These are phyloP conservation scores for Penicillium lividum DNA, from an alignment of 495 filamentous ascomycete genomes.

Conservation along the genomic window DNA sequence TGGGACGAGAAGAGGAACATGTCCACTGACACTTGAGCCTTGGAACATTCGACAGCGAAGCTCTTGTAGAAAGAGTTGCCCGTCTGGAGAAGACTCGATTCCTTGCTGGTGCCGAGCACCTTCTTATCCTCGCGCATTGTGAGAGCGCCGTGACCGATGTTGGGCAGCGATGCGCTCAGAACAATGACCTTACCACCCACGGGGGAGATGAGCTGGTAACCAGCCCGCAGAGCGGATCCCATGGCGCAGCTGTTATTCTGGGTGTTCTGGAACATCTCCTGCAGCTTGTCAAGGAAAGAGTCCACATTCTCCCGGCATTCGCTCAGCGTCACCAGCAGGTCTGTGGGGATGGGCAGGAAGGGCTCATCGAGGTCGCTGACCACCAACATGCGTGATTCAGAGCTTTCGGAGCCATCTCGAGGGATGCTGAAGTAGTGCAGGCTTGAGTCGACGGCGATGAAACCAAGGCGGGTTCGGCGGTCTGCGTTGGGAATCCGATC, in stretches of 20 bases:
- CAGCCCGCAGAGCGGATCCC: slow-evolving; percentile 88
- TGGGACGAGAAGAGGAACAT: slow-evolving; percentile 99
- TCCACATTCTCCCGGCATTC: slow-evolving; percentile 91
- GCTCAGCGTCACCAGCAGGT: slow-evolving; percentile 86
- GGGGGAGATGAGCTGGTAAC: slow-evolving; percentile 90
- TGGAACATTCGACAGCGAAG: slow-evolving; percentile 98
- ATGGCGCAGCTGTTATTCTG: slow-evolving; percentile 84
- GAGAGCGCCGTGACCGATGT: slow-evolving; percentile 84
- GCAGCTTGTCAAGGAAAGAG: slow-evolving; percentile 84
- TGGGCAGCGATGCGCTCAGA: slow-evolving; percentile 86
- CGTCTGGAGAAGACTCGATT: slow-evolving; percentile 83
- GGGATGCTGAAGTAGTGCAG: slow-evolving; percentile 95
- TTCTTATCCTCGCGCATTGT: slow-evolving; percentile 98
- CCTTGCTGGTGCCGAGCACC: slow-evolving; percentile 89
- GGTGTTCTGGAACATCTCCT: slow-evolving; percentile 95
- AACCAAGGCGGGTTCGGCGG: slow-evolving; percentile 85
- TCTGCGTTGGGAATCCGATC: slow-evolving; percentile 98
- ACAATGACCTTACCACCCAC: slow-evolving; percentile 94
- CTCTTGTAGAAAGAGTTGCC: slow-evolving; percentile 97
- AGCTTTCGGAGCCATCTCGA: slow-evolving; percentile 78
- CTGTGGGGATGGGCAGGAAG: slow-evolving; percentile 90
- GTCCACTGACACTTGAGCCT: slow-evolving; percentile 96
- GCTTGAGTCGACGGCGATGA: slow-evolving; percentile 93
- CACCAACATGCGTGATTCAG: slow-evolving; percentile 87
- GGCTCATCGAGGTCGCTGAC: slow-evolving; percentile 96